phyloP scores from a whole-genome alignment of 768 basidiomycete genomes.

The Hypholoma fasciculare region DNA sequence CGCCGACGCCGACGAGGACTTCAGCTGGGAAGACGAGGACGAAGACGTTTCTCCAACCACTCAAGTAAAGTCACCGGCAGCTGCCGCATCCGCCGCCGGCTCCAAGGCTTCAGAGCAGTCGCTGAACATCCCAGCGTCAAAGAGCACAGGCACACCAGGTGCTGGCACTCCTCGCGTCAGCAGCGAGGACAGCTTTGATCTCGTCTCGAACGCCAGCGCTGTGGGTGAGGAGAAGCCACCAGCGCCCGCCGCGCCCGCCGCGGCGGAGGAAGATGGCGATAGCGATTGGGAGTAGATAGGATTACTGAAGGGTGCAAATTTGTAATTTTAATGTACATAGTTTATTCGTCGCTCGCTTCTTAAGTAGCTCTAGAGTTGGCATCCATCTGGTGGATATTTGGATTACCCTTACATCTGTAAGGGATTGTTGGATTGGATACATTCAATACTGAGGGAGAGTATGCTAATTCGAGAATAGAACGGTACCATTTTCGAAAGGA shows the following conservation, averaged over 20 bases:
- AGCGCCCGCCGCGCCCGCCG: constrained; percentile 49
- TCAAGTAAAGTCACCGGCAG: constrained; percentile 9
- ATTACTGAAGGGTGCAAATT: neutral
- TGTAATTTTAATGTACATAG: neutral
- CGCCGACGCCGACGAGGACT: constrained; percentile 77
- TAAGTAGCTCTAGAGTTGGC: neutral
- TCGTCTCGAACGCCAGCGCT: constrained; percentile 58
- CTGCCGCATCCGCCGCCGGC: constrained; percentile 6
- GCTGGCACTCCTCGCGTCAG: constrained; percentile 50
- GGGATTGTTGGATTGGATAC: too few species aligned
- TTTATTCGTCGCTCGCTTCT: neutral
- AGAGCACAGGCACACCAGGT: constrained; percentile 33
- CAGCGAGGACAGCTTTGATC: constrained; percentile 69
- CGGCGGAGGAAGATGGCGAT: constrained; percentile 31
- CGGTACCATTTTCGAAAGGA: too few species aligned
- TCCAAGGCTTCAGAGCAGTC: constrained; percentile 13
- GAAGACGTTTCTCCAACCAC: constrained; percentile 46
- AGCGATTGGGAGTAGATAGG: constrained; percentile 10
- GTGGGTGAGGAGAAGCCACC: constrained; percentile 36
- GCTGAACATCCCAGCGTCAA: constrained; percentile 19
- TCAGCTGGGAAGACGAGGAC: constrained; percentile 95
- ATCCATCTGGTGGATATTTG: neutral
- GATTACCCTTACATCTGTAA: too few species aligned
- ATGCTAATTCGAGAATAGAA: too few species aligned
- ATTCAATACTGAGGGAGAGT: too few species aligned